Base-by-base conservation (phyloP, 2,329 filamentous ascomycete genomes). In the Colletotrichum eremochloae region DNA sequence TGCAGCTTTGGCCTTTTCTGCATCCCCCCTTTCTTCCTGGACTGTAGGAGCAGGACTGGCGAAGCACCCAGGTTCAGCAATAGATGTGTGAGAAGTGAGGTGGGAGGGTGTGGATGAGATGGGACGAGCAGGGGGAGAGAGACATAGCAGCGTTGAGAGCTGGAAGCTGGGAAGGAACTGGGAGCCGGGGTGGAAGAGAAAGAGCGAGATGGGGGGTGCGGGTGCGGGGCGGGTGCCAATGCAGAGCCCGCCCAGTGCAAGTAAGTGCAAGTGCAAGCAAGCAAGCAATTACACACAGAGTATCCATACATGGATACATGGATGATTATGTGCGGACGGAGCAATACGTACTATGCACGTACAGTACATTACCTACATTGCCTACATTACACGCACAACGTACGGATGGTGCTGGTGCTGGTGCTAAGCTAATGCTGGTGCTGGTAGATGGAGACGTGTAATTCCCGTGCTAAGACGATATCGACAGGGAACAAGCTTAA, bases 401-500 rank as follows among this genome's bases (percentile, higher is more conserved):
- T 40, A 40, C 15, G 40, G 40, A 36, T 36, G 33, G 33, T 36
- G 24, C 24, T 24, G 24, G 24, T 24, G 24, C 24, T 24, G 24
- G 24, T 24, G 24, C 24, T 24, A 24, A 24, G 24, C 24, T 24
- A 24, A 24, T 40, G 55, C 58, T 48, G 58, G 58, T 50, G 18
- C 46, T 31, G 63, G 50, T 55, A 33, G 18, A 55, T 52, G 46
- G 42, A 50, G 33, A 63, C 36, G 46, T 63, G 61, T 33, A 63
- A 63, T 57, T 57, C 53, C 53, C 18, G 44, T 52, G 31, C 44
- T 24, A 62, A 38, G 58, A 11, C 36, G n/a, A 53, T 53, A 65
- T 31, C 24, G 29, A 68, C 69, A 72, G 52, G 69, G 65, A 63
- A 63, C 58, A 68, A 68, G 69, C 69, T 72, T 52, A 31, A 64